These are phyloP conservation scores for Kokia cookei DNA, from an alignment of 441 rosid species.

Conservation along the genomic window DNA sequence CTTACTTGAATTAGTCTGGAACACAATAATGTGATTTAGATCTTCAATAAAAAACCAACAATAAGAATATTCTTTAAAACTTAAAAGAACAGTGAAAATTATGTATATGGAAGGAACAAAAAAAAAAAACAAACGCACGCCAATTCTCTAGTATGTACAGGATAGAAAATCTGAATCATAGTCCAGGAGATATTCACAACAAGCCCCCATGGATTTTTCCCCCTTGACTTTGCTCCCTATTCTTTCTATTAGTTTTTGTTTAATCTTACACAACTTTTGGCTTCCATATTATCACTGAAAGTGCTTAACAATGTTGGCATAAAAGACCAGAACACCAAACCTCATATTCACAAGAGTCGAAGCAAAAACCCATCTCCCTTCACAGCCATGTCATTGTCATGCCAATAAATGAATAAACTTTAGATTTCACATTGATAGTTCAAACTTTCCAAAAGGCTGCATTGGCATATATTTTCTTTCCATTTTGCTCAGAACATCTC, in stretches of 20 bases:
- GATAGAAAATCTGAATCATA: not conserved
- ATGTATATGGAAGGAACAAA: not conserved
- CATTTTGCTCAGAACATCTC: not conserved
- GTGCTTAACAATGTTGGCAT: not conserved
- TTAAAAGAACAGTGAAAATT: not conserved
- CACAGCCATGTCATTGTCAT: not conserved
- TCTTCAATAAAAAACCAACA: not conserved
- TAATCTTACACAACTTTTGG: not conserved
- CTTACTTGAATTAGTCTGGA: conserved; percentile 79
- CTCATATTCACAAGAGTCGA: not conserved
- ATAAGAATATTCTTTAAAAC: not conserved
- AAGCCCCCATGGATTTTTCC: not conserved
- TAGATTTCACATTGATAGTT: not conserved
- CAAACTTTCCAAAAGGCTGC: not conserved
- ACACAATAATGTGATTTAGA: conserved; percentile 12
- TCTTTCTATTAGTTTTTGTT: conserved; percentile 1
- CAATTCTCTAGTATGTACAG: not conserved
- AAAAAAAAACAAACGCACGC: not conserved
- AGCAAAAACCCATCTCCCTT: not conserved
- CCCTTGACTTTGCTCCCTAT: not conserved
- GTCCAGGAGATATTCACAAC: not conserved
- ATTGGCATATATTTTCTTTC: not conserved
- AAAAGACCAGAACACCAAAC: not conserved
- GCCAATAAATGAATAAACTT: not conserved
- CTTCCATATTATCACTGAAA: not conserved